These are phyloP conservation scores for Thinopyrum obtusiflorum DNA, from an alignment of 202 grass and related monocot species.

Conservation along the genomic window DNA sequence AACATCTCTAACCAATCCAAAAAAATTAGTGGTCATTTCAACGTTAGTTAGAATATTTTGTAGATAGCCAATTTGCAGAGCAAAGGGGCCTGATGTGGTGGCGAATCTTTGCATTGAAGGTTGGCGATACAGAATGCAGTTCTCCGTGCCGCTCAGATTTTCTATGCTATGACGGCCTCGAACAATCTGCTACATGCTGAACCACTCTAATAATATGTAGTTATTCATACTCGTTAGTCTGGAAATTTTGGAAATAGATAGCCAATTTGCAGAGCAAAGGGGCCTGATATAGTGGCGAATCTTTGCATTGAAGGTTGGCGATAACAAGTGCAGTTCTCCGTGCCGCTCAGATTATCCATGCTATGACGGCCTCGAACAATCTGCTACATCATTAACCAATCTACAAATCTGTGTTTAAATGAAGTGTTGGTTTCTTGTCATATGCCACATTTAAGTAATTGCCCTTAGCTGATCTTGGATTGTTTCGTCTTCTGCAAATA, in stretches of 20 bases:
- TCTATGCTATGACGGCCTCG: not conserved
- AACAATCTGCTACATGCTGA: not conserved
- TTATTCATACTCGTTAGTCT: not conserved
- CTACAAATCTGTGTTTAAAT: not conserved
- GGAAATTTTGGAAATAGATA: not conserved
- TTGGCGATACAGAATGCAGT: not conserved
- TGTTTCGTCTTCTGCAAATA: not conserved
- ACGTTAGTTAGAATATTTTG: too few relatives aligned
- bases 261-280: conserved; percentile 19
- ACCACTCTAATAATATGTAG: not conserved
- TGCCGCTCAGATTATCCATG: not conserved
- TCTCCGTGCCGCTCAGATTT: not conserved
- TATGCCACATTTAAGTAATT: not conserved
- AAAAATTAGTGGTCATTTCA: too few relatives aligned
- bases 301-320: conserved; percentile 14
- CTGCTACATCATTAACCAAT: not conserved
- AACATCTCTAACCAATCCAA: not conserved
- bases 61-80: too few relatives aligned
- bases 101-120: conserved; percentile 19
- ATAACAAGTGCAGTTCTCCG: not conserved
- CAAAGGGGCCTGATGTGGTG: not conserved
- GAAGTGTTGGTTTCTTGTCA: too few relatives aligned
- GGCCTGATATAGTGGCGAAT: conserved; percentile 1
- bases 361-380: not conserved
- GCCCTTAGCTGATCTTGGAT: not conserved